These are phyloP conservation scores for Phlegmacium glaucopus DNA, from an alignment of 768 basidiomycete species.

Conservation along the genomic window DNA sequence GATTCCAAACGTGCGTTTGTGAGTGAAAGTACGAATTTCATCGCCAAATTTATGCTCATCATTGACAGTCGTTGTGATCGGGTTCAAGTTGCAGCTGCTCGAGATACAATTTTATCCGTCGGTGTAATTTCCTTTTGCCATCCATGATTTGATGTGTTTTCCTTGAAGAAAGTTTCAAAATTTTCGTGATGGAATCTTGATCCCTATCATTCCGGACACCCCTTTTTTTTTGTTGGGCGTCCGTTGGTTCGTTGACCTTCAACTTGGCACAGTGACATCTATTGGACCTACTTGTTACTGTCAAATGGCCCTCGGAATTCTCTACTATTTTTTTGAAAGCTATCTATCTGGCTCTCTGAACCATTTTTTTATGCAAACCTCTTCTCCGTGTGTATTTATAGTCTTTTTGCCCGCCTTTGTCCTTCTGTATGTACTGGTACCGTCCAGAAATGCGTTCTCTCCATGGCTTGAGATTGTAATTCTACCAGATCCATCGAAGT, in stretches of 20 bases:
- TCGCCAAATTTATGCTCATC: too few species aligned
- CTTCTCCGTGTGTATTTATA: neutral
- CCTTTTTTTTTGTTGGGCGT: slow-evolving; percentile 16
- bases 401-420: too few species aligned
- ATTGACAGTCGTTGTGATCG: too few species aligned
- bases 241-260: slow-evolving; percentile 37
- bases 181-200: neutral
- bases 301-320: slow-evolving; percentile 27
- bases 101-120: too few species aligned
- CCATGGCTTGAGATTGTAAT: neutral
- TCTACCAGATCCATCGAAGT: too few species aligned
- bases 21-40: too few species aligned
- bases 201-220: neutral
- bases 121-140: too few species aligned
- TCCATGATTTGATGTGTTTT: neutral
- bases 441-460: too few species aligned
- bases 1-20: neutral
- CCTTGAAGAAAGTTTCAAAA: slow-evolving; percentile 1
- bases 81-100: too few species aligned
- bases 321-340: neutral
- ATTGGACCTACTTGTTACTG: slow-evolving; percentile 24
- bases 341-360: neutral
- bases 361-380: neutral
- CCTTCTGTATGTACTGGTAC: neutral
- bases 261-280: slow-evolving; percentile 26